A percentile compares a stretch with the other conserved stretches of the same genome.
phyloP scores from a whole-genome alignment of 2,329 filamentous ascomycete genomes.

The Colletotrichum limetticola region DNA sequence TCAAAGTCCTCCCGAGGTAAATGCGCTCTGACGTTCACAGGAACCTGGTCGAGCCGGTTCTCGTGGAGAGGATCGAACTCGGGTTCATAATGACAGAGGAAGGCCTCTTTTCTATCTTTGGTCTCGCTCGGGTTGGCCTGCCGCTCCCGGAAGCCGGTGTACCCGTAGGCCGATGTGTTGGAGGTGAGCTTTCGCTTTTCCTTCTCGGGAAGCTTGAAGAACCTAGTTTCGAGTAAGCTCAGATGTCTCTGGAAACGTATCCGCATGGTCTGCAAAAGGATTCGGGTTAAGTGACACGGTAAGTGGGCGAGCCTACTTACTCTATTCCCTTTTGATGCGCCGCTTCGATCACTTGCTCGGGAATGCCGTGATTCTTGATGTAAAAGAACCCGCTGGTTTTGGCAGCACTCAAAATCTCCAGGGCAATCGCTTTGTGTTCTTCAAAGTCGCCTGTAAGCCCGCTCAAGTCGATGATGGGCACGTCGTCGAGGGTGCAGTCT shows the following conservation, averaged over 20 bases:
- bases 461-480: conserved; percentile 57
- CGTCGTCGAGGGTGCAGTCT: conserved; percentile 52
- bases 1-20: conserved; percentile 33
- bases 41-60: conserved; percentile 13
- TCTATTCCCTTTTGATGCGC: conserved; percentile 37
- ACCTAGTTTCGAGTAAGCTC: conserved; percentile 38
- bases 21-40: conserved; percentile 26
- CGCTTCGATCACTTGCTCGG: conserved; percentile 42
- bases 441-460: conserved; percentile 47
- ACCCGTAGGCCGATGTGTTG: conserved; percentile 37
- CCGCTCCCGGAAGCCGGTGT: conserved; percentile 26
- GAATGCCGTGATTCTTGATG: conserved; percentile 55
- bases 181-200: conserved; percentile 41
- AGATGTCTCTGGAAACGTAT: neutral
- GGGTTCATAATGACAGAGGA: conserved; percentile 51
- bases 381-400: conserved; percentile 60
- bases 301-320: conserved; percentile 41
- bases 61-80: conserved; percentile 48
- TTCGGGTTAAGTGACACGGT: conserved; percentile 36
- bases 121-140: conserved; percentile 40
- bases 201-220: conserved; percentile 44
- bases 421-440: conserved; percentile 49
- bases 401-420: conserved; percentile 50
- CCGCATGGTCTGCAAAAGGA: conserved; percentile 31
- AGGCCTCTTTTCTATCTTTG: conserved; percentile 42